phyloP scores from a whole-genome alignment of 805 yeast genomes.

The Wickerhamomyces bisporus region DNA sequence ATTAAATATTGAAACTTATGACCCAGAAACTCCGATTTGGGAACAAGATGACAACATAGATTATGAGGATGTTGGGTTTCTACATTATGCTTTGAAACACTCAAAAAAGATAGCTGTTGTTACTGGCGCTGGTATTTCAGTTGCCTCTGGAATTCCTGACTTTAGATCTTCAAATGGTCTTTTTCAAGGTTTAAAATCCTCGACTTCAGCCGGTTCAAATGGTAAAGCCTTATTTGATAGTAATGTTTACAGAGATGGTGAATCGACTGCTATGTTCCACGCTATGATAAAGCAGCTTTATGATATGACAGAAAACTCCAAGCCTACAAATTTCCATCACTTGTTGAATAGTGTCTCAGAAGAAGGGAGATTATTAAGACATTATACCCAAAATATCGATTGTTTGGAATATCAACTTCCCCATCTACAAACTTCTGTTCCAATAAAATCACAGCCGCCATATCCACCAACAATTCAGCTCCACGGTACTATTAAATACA shows the following conservation, averaged over 20 bases:
- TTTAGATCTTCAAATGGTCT: slow-evolving; percentile 77
- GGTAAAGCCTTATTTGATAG: slow-evolving; percentile 80
- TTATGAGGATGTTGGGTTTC: slow-evolving; percentile 39
- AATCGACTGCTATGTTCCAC: slow-evolving; percentile 62
- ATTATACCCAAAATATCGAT: slow-evolving; percentile 89
- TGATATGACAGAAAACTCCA: slow-evolving; percentile 45
- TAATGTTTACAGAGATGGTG: slow-evolving; percentile 61
- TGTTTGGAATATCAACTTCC: slow-evolving; percentile 62
- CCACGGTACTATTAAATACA: slow-evolving; percentile 72
- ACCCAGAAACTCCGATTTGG: slow-evolving; percentile 21
- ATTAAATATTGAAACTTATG: slow-evolving; percentile 29
- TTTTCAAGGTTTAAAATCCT: slow-evolving; percentile 46
- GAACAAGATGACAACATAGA: slow-evolving; percentile 30
- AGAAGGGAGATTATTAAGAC: slow-evolving; percentile 59
- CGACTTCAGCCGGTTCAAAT: slow-evolving; percentile 31
- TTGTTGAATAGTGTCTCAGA: slow-evolving; percentile 54
- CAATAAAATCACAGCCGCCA: slow-evolving; percentile 38
- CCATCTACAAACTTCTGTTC: slow-evolving; percentile 42
- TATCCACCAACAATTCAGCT: slow-evolving; percentile 67
- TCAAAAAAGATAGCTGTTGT: slow-evolving; percentile 59
- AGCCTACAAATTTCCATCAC: slow-evolving; percentile 72
- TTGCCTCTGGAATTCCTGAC: slow-evolving; percentile 88
- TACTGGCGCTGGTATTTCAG: slow-evolving; percentile 90
- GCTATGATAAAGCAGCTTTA: slow-evolving; percentile 64
- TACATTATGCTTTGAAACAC: slow-evolving; percentile 47